phyloP scores from a whole-genome alignment of 2,329 filamentous ascomycete genomes.

The Chaetoscypha palmicola region DNA sequence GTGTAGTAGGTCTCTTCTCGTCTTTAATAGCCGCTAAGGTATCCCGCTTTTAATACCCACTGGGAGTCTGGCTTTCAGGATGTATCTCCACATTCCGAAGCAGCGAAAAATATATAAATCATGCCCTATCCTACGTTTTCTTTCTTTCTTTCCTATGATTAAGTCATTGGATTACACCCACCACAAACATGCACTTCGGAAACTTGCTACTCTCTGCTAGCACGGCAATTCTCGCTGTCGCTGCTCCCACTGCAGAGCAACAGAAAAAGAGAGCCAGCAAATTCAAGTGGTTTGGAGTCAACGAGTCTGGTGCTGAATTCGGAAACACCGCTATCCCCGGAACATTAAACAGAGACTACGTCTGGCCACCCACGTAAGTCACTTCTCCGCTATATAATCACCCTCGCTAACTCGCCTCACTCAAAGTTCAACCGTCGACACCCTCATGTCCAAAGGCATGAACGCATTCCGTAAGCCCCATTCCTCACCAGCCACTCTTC shows the following conservation, averaged over 20 bases:
- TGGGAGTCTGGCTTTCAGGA: no score
- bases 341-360: slow-evolving; percentile 44
- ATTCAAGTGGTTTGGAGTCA: slow-evolving; percentile 19
- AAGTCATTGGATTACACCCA: neutral
- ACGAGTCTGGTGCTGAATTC: slow-evolving; percentile 55
- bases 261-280: slow-evolving; percentile 19
- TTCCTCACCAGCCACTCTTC: neutral
- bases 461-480: slow-evolving; percentile 29
- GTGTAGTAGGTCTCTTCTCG: no score
- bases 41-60: no score
- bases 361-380: slow-evolving; percentile 44
- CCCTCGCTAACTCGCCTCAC: neutral
- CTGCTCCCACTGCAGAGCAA: slow-evolving; percentile 18
- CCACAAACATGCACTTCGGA: slow-evolving; percentile 16
- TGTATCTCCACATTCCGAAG: neutral
- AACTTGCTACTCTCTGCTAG: slow-evolving; percentile 16
- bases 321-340: slow-evolving; percentile 50
- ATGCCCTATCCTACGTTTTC: neutral
- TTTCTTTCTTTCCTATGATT: neutral
- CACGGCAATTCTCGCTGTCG: slow-evolving; percentile 19
- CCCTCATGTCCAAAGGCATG: slow-evolving; percentile 19
- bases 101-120: no score
- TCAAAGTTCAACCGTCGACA: slow-evolving; percentile 15
- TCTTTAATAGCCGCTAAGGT: no score
- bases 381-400: neutral